phyloP scores from a whole-genome alignment of 495 filamentous ascomycete genomes.

The Xylaria intraflava region DNA sequence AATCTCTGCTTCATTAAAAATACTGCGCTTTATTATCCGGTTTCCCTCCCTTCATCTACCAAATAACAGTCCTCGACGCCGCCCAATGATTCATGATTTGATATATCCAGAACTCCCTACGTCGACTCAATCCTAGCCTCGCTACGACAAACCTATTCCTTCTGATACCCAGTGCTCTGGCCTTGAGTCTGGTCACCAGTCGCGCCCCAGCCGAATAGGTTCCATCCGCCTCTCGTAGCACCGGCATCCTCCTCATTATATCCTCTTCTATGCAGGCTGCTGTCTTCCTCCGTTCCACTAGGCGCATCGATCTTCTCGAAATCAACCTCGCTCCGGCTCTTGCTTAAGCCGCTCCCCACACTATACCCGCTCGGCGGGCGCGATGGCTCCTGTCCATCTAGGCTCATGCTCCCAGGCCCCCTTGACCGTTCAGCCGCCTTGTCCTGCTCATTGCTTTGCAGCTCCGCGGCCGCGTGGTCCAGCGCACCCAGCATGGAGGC shows the following conservation, averaged over 20 bases:
- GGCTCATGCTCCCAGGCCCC: conserved; percentile 23
- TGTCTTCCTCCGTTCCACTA: conserved; percentile 48
- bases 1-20: background rate
- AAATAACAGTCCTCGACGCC: conserved; percentile 8
- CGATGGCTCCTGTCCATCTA: conserved; percentile 25
- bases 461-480: conserved; percentile 58
- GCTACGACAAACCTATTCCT: background rate
- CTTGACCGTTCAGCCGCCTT: conserved; percentile 16
- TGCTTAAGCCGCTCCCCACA: conserved; percentile 50
- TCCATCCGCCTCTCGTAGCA: conserved; percentile 41
- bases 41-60: conserved; percentile 4
- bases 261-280: conserved; percentile 22
- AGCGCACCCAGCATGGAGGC: conserved; percentile 64
- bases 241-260: conserved; percentile 6
- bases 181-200: conserved; percentile 5
- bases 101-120: background rate
- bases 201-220: conserved; percentile 53
- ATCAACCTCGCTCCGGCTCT: conserved; percentile 68
- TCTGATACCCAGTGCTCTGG: conserved; percentile 10
- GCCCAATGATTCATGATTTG: conserved; percentile 2
- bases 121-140: background rate
- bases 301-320: conserved; percentile 80
- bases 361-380: conserved; percentile 41
- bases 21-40: conserved; percentile 9
- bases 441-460: conserved; percentile 31